Conservation (phyloP, 2,329 filamentous ascomycete genomes). For the Fusarium aywerte region DNA sequence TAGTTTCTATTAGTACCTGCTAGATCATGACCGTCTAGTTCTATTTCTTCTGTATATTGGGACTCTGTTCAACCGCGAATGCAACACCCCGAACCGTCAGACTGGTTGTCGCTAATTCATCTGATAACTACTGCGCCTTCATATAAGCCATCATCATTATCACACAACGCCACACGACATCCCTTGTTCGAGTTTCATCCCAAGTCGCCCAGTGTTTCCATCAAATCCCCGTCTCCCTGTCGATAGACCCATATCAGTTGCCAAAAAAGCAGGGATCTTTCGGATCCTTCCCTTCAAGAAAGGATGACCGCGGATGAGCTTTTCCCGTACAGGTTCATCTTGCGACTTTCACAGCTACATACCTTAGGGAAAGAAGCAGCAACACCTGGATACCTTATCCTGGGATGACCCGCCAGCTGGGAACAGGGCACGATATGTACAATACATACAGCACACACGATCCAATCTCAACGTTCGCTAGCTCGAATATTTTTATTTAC, state of each 20-base stretch:
- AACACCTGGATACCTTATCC: slow-evolving; percentile 12
- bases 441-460: background rate
- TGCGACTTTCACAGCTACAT: slow-evolving; percentile 9
- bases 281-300: slow-evolving; percentile 32
- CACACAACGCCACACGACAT: slow-evolving; percentile 7
- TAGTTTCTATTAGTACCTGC: background rate
- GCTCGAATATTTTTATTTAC: background rate
- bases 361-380: background rate
- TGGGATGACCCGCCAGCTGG: slow-evolving; percentile 12
- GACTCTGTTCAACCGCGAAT: slow-evolving; percentile 10
- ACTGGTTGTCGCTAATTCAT: slow-evolving; percentile 8
- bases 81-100: slow-evolving; percentile 18
- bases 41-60: background rate
- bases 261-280: slow-evolving; percentile 21
- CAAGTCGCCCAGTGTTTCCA: slow-evolving; percentile 30
- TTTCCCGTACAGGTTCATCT: slow-evolving; percentile 25
- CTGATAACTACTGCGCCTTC: slow-evolving; percentile 4
- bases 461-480: slow-evolving; percentile 38
- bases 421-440: slow-evolving; percentile 11
- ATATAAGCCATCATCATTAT: background rate
- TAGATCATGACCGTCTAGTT: background rate
- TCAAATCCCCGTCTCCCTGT: slow-evolving; percentile 12
- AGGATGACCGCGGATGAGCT: slow-evolving; percentile 23
- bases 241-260: background rate
- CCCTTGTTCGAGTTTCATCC: slow-evolving; percentile 33